Percentiles rank a stretch among this genome's conserved stretches.
Conservation (phyloP, 2,329 filamentous ascomycete genomes). For the Alternaria atra region DNA sequence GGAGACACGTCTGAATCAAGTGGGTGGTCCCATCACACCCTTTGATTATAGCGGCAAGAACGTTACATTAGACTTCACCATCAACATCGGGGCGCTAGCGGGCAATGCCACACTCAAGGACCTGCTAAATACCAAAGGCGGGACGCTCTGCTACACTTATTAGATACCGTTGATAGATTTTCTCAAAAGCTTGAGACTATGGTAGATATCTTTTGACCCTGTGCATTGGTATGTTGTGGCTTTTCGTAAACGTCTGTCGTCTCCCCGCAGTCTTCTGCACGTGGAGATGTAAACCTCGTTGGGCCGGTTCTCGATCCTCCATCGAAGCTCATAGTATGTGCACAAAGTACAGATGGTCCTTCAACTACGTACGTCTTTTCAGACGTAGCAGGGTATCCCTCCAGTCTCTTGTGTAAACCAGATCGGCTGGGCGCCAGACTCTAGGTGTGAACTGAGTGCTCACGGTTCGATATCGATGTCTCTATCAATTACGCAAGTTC, state of each 20-base stretch:
- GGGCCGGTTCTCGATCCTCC: not conserved
- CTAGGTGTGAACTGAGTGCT: not conserved
- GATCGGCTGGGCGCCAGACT: not conserved
- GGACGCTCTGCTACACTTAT: slow-evolving; percentile 34
- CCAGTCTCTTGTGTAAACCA: not conserved
- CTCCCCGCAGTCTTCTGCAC: not conserved
- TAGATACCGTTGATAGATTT: slow-evolving; percentile 4
- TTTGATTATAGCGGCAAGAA: slow-evolving; percentile 36
- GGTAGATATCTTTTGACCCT: not conserved
- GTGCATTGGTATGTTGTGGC: not conserved
- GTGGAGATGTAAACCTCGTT: not conserved
- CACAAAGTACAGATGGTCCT: not conserved
- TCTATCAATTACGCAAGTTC: not conserved
- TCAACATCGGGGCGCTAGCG: slow-evolving; percentile 43
- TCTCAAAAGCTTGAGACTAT: not conserved
- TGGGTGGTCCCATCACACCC: slow-evolving; percentile 47
- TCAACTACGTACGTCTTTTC: not conserved
- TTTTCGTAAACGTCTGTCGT: not conserved
- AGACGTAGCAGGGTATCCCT: not conserved
- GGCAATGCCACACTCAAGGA: slow-evolving; percentile 38
- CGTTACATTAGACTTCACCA: slow-evolving; percentile 43
- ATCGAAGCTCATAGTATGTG: not conserved
- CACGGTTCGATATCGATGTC: not conserved
- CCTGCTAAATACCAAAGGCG: slow-evolving; percentile 36
- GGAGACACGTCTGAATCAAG: slow-evolving; percentile 40